Percentiles rank a stretch among this genome's conserved stretches.
These are phyloP conservation scores for Corymbia citriodora DNA, from an alignment of 441 rosid species.

Conservation along the genomic window DNA sequence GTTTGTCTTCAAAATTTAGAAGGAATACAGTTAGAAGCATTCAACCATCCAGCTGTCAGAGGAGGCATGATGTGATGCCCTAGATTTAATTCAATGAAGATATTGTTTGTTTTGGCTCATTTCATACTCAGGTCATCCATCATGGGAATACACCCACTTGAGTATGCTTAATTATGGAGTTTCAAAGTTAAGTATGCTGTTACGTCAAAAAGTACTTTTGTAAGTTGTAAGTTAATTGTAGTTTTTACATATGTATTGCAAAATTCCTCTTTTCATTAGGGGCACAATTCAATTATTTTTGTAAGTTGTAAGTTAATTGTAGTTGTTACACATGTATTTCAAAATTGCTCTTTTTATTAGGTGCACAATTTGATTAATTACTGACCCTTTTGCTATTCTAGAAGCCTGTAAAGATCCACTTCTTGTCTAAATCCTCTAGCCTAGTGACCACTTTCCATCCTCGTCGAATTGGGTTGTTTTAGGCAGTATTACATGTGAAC, in stretches of 20 bases:
- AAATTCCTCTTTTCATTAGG: too few relatives aligned
- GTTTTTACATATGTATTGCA: background rate
- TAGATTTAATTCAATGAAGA: too few relatives aligned
- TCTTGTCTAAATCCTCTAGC: accelerated
- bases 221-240: too few relatives aligned
- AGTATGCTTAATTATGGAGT: background rate
- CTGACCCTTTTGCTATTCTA: accelerated
- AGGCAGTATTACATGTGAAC: background rate
- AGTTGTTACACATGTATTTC: background rate
- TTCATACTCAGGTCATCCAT: too few relatives aligned
- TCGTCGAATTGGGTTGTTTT: accelerated
- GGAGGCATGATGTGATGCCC: background rate
- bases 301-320: too few relatives aligned
- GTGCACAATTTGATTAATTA: background rate
- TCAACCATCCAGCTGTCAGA: background rate
- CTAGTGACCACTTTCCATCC: background rate
- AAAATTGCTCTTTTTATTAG: too few relatives aligned
- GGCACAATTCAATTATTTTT: background rate
- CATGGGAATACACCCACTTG: accelerated
- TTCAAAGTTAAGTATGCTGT: background rate
- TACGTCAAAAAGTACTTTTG: background rate
- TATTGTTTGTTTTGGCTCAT: too few relatives aligned
- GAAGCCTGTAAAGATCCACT: background rate
- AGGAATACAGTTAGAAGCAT: background rate
- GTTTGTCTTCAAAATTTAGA: background rate